Evolutionary conservation across 2,329 filamentous ascomycete genomes (phyloP).

Genomic region (Pseudonectria buxi): DNA sequence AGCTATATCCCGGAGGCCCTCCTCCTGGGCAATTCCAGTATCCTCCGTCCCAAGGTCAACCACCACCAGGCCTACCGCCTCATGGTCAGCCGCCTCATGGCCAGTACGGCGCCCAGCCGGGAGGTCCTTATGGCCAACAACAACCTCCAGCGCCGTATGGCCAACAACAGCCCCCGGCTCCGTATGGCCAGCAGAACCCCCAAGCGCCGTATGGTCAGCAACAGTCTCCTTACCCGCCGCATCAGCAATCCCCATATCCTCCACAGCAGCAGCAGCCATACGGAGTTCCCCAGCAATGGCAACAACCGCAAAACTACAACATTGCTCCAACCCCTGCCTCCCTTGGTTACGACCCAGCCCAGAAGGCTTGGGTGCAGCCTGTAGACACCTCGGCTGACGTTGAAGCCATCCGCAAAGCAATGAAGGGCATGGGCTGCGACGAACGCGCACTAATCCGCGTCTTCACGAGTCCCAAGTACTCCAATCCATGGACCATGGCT

Average conservation of each 20-base stretch:
- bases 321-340: slow-evolving; percentile 21
- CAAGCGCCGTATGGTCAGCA: slow-evolving; percentile 8
- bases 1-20: slow-evolving; percentile 1
- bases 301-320: slow-evolving; percentile 11
- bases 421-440: slow-evolving; percentile 31
- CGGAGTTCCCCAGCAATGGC: slow-evolving; percentile 14
- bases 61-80: slow-evolving; percentile 18
- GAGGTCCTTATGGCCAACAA: slow-evolving; percentile 8
- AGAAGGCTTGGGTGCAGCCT: slow-evolving; percentile 17
- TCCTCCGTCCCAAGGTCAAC: slow-evolving; percentile 7
- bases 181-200: slow-evolving; percentile 12
- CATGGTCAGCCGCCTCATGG: slow-evolving; percentile 22
- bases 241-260: slow-evolving; percentile 6
- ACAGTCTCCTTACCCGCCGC: slow-evolving; percentile 2
- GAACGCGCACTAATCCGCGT: slow-evolving; percentile 24
- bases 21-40: slow-evolving; percentile 7
- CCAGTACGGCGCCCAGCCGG: slow-evolving; percentile 9
- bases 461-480: slow-evolving; percentile 24
- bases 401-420: slow-evolving; percentile 26
- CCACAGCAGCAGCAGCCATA: slow-evolving; percentile 4
- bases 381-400: slow-evolving; percentile 25
- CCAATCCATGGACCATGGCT: slow-evolving; percentile 26
- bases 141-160: slow-evolving; percentile 2
- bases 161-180: slow-evolving; percentile 3
- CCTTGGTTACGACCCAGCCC: slow-evolving; percentile 21